Evolutionary conservation across 768 basidiomycete species (phyloP).

Genomic region (Mycena galericulata): DNA sequence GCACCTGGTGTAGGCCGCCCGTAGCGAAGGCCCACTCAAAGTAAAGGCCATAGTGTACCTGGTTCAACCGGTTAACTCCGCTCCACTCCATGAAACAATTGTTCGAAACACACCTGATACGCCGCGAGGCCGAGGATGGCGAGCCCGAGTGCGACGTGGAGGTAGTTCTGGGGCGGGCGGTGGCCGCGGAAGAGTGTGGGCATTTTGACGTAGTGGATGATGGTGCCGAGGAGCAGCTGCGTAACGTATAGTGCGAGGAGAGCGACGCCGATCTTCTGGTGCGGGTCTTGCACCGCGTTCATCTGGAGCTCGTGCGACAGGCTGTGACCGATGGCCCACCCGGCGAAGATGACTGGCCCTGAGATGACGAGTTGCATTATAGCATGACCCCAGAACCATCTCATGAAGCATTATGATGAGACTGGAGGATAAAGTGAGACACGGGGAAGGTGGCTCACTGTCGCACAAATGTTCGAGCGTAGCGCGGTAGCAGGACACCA

Average conservation of each 20-base stretch:
- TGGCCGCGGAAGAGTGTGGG: conserved; percentile 48
- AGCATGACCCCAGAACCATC: conserved; percentile 66
- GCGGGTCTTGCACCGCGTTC: conserved; percentile 56
- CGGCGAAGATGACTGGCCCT: conserved; percentile 65
- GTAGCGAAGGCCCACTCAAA: conserved; percentile 55
- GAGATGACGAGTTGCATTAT: conserved; percentile 62
- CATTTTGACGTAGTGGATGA: conserved; percentile 67
- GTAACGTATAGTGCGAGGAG: conserved; percentile 66
- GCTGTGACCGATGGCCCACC: conserved; percentile 58
- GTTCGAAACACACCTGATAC: conserved; percentile 56
- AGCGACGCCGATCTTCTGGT: conserved; percentile 63
- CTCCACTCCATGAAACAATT: neutral
- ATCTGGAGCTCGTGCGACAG: conserved; percentile 45
- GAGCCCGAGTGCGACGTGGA: conserved; percentile 67
- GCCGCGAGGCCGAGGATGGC: conserved; percentile 65
- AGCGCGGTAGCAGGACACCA: conserved; percentile 68
- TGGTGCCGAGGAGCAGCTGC: conserved; percentile 60
- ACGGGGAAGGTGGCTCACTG: conserved; percentile 46
- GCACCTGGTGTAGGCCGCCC: conserved; percentile 50
- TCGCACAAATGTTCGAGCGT: conserved; percentile 61
- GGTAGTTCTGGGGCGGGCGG: conserved; percentile 65
- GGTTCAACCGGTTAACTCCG: neutral
- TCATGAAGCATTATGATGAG: conserved; percentile 24
- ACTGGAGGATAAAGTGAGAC: neutral
- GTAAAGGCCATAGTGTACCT: conserved; percentile 65